Conservation (phyloP, 2,329 filamentous ascomycete species). For the Diaporthe eres region DNA sequence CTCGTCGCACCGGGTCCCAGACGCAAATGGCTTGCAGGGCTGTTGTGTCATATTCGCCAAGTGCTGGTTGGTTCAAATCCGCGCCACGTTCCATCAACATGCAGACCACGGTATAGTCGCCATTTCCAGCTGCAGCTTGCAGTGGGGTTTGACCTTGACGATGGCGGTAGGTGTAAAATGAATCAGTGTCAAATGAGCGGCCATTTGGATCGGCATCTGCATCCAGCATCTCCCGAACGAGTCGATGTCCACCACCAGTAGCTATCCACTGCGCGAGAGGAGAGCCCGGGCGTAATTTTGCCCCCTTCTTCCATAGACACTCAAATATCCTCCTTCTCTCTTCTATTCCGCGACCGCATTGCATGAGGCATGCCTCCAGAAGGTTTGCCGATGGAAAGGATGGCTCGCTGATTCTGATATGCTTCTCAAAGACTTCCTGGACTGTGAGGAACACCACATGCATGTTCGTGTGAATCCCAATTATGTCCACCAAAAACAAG, state of each 20-base stretch:
- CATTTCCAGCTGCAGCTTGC: neutral
- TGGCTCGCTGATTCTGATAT: neutral
- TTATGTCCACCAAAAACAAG: too few relatives aligned
- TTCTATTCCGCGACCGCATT: neutral
- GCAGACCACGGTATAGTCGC: neutral
- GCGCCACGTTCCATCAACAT: neutral
- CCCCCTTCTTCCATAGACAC: neutral
- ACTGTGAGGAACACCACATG: too few relatives aligned
- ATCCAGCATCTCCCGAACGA: constrained; percentile 7
- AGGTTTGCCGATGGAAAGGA: neutral
- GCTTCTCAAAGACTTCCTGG: neutral
- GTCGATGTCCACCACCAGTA: neutral
- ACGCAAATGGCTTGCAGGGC: neutral
- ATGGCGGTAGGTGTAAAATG: too few relatives aligned
- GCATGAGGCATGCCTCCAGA: neutral
- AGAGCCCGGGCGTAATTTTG: neutral
- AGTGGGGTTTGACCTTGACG: neutral
- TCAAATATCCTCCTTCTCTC: neutral
- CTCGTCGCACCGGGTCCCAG: neutral
- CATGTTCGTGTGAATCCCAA: too few relatives aligned
- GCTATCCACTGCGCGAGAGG: neutral
- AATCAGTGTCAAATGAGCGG: neutral
- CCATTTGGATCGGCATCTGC: neutral
- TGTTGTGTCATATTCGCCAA: accelerated
- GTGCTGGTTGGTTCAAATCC: neutral